Evolutionary conservation across 2,329 filamentous ascomycete genomes (phyloP).

Genomic region (Colletotrichum eremochloae): DNA sequence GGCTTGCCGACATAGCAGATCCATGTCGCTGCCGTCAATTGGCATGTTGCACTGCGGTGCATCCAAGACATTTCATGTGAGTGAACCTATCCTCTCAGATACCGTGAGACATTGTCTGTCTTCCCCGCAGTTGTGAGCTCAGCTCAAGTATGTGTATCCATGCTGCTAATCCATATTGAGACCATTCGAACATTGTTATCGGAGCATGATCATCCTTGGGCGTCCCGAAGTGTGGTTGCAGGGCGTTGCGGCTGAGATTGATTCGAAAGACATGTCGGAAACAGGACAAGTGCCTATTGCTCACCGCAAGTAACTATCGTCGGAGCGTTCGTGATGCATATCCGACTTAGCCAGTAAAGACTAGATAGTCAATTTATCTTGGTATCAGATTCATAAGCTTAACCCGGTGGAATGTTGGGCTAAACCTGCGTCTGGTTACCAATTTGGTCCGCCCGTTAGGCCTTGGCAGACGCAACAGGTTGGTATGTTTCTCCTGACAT

Average conservation of each 20-base stretch:
- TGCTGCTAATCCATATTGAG: not conserved
- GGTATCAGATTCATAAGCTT: no score
- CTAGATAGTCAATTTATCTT: not conserved
- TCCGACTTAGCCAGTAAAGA: not conserved
- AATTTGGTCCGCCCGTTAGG: not conserved
- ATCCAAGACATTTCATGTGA: conserved; percentile 26
- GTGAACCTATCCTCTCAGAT: not conserved
- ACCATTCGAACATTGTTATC: not conserved
- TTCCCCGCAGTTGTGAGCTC: conserved; percentile 10
- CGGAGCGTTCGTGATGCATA: no score
- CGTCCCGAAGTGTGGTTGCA: no score
- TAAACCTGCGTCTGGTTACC: not conserved
- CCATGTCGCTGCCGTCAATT: not conserved
- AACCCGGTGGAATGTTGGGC: not conserved
- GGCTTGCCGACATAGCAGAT: not conserved
- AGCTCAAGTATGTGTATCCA: not conserved
- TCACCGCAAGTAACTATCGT: not conserved
- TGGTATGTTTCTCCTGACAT: not conserved
- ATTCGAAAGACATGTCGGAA: conserved; percentile 2
- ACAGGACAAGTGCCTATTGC: not conserved
- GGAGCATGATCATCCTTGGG: not conserved
- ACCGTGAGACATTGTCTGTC: conserved; percentile 11
- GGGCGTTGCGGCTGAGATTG: conserved; percentile 5
- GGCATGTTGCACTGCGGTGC: conserved; percentile 10
- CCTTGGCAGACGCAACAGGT: not conserved